A percentile compares a stretch with the other conserved stretches of the same genome.
Conservation (phyloP, 768 basidiomycete genomes). For the Macrolepiota dolichaula region DNA sequence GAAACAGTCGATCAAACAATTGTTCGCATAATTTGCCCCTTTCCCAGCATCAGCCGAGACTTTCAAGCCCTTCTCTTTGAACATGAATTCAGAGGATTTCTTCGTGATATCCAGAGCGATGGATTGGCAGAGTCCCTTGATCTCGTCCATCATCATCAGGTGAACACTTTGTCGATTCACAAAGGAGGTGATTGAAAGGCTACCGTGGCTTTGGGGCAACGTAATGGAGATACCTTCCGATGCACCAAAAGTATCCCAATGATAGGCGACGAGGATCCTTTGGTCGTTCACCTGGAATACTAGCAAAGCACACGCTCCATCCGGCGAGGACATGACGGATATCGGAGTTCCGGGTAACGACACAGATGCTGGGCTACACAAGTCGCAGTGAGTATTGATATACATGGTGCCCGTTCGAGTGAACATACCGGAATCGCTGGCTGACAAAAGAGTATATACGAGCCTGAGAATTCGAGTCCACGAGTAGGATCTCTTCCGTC, state of each 20-base stretch:
- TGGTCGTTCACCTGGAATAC: slow-evolving; percentile 19
- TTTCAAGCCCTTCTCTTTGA: slow-evolving; percentile 37
- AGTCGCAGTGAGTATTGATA: background rate
- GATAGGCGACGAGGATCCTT: slow-evolving; percentile 28
- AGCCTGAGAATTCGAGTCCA: slow-evolving; percentile 40
- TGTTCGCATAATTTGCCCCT: slow-evolving; percentile 30
- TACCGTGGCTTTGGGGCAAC: slow-evolving; percentile 23
- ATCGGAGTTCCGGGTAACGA: slow-evolving; percentile 27
- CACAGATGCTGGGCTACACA: slow-evolving; percentile 37
- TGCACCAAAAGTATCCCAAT: slow-evolving; percentile 57
- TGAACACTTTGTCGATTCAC: slow-evolving; percentile 38
- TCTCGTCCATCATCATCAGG: slow-evolving; percentile 35
- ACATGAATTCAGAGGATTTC: slow-evolving; percentile 53
- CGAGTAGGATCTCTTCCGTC: slow-evolving; percentile 48
- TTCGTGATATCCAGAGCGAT: slow-evolving; percentile 49
- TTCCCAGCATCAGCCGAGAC: slow-evolving; percentile 15
- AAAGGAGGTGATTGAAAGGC: slow-evolving; percentile 41
- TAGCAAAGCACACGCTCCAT: slow-evolving; percentile 49
- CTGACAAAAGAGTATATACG: slow-evolving; percentile 54
- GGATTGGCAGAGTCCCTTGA: slow-evolving; percentile 32
- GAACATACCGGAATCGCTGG: slow-evolving; percentile 46
- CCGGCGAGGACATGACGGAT: slow-evolving; percentile 44
- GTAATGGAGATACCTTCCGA: slow-evolving; percentile 38
- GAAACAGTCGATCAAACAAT: slow-evolving; percentile 52
- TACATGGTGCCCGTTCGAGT: background rate